Conservation (phyloP, 306 rosid genomes). For the Castanospermum australe region DNA sequence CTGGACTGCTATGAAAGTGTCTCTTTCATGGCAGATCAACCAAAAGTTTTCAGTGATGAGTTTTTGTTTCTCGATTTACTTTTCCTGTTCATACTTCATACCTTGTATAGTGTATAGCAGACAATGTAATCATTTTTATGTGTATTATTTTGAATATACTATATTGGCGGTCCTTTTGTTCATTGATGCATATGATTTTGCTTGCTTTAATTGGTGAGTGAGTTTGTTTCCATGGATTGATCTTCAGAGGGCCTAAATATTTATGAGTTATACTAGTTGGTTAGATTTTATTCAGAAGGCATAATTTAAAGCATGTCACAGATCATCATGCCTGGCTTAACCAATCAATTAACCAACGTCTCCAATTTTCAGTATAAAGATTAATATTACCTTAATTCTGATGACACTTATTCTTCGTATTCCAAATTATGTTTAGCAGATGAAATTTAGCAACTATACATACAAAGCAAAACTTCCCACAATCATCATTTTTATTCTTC, state of each 20-base stretch:
- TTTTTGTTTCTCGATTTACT: constrained; percentile 6
- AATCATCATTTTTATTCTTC: not conserved
- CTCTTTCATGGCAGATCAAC: constrained; percentile 10
- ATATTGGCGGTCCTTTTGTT: not conserved
- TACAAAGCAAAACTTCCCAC: not conserved
- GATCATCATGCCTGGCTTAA: not conserved
- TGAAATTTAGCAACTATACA: not conserved
- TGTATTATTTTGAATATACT: constrained; percentile 22
- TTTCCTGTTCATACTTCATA: constrained; percentile 10
- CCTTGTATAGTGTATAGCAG: constrained; percentile 6
- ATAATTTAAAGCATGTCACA: not conserved
- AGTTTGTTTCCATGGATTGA: constrained; percentile 12
- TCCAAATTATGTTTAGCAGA: not conserved
- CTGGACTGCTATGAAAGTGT: constrained; percentile 34
- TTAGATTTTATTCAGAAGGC: not conserved
- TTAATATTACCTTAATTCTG: not conserved
- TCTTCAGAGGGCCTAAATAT: not conserved
- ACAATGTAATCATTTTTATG: not conserved
- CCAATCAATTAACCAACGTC: not conserved
- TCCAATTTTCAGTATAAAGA: not conserved
- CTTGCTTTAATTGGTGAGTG: not conserved
- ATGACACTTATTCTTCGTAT: not conserved
- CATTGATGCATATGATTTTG: not conserved
- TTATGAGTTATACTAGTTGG: not conserved
- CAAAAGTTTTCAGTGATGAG: not conserved